Evolutionary conservation across 1,139 yeast genomes (phyloP).

Genomic region (Hemisphaericaspora xylanilytica): DNA sequence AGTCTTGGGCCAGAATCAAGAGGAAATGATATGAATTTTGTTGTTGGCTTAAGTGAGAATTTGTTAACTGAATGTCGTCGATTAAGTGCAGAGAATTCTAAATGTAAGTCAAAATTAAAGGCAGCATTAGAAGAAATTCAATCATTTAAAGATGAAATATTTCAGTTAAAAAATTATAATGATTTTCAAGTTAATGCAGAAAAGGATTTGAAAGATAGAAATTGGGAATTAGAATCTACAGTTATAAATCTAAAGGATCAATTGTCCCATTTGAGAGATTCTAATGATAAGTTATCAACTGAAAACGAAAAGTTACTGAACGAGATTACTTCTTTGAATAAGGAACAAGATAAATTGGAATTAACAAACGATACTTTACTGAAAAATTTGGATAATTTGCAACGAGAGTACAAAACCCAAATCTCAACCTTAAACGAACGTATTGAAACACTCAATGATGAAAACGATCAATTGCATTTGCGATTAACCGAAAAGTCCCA

Average conservation of each 20-base stretch:
- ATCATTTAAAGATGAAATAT: conserved; percentile 36
- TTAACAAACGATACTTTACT: conserved; percentile 40
- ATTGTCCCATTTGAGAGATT: conserved; percentile 23
- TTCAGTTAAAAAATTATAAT: conserved; percentile 30
- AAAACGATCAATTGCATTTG: conserved; percentile 54
- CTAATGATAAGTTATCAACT: conserved; percentile 32
- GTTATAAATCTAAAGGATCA: conserved; percentile 52
- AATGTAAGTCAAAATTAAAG: conserved; percentile 43
- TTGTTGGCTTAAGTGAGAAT: conserved; percentile 79
- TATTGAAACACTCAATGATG: conserved; percentile 60
- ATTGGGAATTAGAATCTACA: conserved; percentile 74
- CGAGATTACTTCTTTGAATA: conserved; percentile 30
- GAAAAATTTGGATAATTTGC: conserved; percentile 34
- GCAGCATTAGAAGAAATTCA: conserved; percentile 42
- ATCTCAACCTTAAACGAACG: conserved; percentile 46
- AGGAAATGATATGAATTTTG: conserved; percentile 72
- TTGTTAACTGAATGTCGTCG: conserved; percentile 76
- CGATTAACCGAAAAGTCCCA: conserved; percentile 26
- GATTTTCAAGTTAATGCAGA: conserved; percentile 35
- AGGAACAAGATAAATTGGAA: conserved; percentile 50
- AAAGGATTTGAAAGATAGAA: conserved; percentile 59
- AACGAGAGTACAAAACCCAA: conserved; percentile 36
- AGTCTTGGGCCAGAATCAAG: conserved; percentile 45
- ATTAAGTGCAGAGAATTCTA: conserved; percentile 66
- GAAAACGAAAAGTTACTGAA: conserved; percentile 33